Conservation (phyloP, 2,329 filamentous ascomycete genomes). For the Ophiostoma perfectum region DNA sequence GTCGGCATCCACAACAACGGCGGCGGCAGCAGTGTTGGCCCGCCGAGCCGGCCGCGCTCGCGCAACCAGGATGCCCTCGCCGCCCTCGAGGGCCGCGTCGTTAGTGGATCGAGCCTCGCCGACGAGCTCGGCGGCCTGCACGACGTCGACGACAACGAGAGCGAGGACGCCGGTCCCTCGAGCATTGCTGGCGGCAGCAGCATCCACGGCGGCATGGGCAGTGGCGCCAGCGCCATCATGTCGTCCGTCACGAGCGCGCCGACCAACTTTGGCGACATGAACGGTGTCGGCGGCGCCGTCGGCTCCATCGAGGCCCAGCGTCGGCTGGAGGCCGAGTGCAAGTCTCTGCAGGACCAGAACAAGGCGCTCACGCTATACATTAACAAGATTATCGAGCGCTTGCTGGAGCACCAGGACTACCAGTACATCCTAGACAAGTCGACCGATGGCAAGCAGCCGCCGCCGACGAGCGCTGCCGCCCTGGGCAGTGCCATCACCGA, state of each 20-base stretch:
- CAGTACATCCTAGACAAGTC: constrained; percentile 87
- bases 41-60: constrained; percentile 33
- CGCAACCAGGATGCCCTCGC: constrained; percentile 60
- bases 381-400: constrained; percentile 96
- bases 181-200: constrained; percentile 12
- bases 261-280: constrained; percentile 8
- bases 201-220: constrained; percentile 11
- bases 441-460: constrained; percentile 52
- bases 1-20: constrained; percentile 3
- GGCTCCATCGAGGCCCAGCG: constrained; percentile 47
- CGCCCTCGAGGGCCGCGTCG: constrained; percentile 53
- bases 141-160: constrained; percentile 42
- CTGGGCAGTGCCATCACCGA: constrained; percentile 49
- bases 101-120: constrained; percentile 55
- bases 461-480: constrained; percentile 37
- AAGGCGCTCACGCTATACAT: constrained; percentile 97
- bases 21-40: constrained; percentile 14
- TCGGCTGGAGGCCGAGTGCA: constrained; percentile 71
- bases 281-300: not conserved
- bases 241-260: constrained; percentile 3
- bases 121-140: constrained; percentile 94
- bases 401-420: constrained; percentile 90
- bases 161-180: constrained; percentile 14
- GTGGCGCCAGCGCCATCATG: constrained; percentile 3
- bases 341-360: constrained; percentile 82